Evolutionary conservation across 2,329 filamentous ascomycete species (phyloP).

Genomic region (Exophiala mesophila): DNA sequence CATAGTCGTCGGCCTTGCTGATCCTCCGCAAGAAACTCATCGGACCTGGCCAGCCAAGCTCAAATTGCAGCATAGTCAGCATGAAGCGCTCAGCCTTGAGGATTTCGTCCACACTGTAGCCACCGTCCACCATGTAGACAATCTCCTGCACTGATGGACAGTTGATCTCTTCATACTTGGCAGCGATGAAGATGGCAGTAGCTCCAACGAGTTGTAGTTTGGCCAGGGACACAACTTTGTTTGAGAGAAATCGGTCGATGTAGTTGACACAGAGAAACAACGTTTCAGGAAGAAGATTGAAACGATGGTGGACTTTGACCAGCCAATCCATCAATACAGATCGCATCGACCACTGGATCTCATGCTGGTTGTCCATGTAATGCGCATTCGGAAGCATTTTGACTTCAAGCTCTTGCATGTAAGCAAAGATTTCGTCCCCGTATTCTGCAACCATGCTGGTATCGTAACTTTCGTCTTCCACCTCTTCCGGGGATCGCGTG

Average conservation of each 20-base stretch:
- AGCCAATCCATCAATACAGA: conserved; percentile 97
- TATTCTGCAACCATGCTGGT: conserved; percentile 98
- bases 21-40: conserved; percentile 97
- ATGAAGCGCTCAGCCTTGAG: conserved; percentile 97
- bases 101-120: conserved; percentile 85
- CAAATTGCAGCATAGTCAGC: conserved; percentile 92
- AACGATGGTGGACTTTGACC: conserved; percentile 90
- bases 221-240: conserved; percentile 88
- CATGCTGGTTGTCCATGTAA: conserved; percentile 97
- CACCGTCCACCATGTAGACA: conserved; percentile 95
- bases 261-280: conserved; percentile 94
- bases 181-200: conserved; percentile 89
- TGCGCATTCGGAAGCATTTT: conserved; percentile 80
- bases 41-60: conserved; percentile 95
- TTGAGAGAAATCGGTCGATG: conserved; percentile 91
- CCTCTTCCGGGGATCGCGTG: conserved; percentile 64
- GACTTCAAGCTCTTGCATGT: conserved; percentile 82
- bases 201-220: conserved; percentile 95
- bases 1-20: conserved; percentile 98
- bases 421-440: conserved; percentile 88
- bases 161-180: conserved; percentile 99
- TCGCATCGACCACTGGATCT: conserved; percentile 99
- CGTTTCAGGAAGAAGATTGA: conserved; percentile 86
- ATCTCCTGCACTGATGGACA: conserved; percentile 93
- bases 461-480: conserved; percentile 86